These are phyloP conservation scores for Lophiotrema nucula DNA, from an alignment of 495 filamentous ascomycete species.

Conservation along the genomic window DNA sequence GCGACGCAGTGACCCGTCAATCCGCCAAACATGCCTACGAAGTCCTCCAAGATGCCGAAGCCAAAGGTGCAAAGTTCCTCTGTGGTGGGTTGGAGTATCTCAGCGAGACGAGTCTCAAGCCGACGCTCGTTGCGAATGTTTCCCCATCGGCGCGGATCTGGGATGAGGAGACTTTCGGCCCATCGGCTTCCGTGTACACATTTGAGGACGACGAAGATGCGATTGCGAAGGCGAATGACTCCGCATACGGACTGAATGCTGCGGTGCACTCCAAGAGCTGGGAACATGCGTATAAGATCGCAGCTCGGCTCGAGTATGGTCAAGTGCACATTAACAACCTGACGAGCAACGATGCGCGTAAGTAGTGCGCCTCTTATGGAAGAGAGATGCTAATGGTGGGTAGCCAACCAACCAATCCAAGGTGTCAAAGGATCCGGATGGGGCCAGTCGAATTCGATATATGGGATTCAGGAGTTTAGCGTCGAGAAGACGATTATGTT, in stretches of 20 bases:
- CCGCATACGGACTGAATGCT: conserved; percentile 41
- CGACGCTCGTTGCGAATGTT: conserved; percentile 65
- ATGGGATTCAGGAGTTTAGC: conserved; percentile 70
- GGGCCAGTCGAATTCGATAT: conserved; percentile 59
- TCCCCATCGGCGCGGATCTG: conserved; percentile 79
- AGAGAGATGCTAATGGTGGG: conserved; percentile 64
- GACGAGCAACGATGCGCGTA: conserved; percentile 5
- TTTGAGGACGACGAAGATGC: conserved; percentile 45
- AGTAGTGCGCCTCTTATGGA: conserved; percentile 56
- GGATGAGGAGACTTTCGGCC: conserved; percentile 77
- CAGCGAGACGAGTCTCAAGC: conserved; percentile 59
- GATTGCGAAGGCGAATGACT: conserved; percentile 41
- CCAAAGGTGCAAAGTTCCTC: conserved; percentile 66
- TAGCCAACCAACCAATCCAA: conserved; percentile 78
- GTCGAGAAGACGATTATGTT: conserved; percentile 81
- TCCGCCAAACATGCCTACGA: conserved; percentile 30
- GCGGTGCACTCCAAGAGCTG: conserved; percentile 42
- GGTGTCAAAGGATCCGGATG: conserved; percentile 82
- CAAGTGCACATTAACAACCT: conserved; percentile 28
- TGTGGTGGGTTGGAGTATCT: conserved; percentile 52
- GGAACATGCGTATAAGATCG: conserved; percentile 38
- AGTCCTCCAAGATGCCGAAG: conserved; percentile 63
- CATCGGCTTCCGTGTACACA: conserved; percentile 61
- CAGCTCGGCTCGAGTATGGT: conserved; percentile 40
- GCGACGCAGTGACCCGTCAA: conserved; percentile 54